Base-by-base conservation (phyloP, 2,329 filamentous ascomycete genomes). In the Scedosporium aurantiacum region DNA sequence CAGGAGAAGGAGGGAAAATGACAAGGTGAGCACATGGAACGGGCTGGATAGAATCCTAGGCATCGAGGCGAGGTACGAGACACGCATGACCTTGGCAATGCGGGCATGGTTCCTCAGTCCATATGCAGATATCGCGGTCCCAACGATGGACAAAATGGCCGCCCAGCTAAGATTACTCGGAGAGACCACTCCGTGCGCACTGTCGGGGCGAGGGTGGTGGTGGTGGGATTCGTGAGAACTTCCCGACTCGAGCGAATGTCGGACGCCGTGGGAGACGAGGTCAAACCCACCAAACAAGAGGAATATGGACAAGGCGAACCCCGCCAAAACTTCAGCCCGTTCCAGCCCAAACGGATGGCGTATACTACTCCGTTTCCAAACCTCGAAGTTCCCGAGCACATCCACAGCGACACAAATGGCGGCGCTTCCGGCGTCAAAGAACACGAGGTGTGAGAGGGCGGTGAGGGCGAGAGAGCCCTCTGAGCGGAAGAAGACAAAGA, bases 201-300 rank as follows among this genome's bases (percentile, higher is more conserved):
- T 18, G 3, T 80, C 78, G 67, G 89, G 86, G 68, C 96, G 91
- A 23, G 90, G 80, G 60, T 86, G 52, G 14, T 28, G 5, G 28
- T 43, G 18, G 23, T 56, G 45, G 5, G 43, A 2, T n/a, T 28
- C 32, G 47, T 62, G 57, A 6, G 18, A 54, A 28, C 58, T 86
- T 21, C 84, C 69, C 14, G 74, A 72, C 73, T 97, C 93, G 10
- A 99, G 83, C n/a, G 91, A 83, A 73, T 99, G 93, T 71, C 96
- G 94, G 16, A 96, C 79, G 63, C 91, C 93, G 72, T 99, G 94
- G 47, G 90, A 96, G 64, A 99, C 88, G 57, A 99, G 84, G 68
- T 99, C 94, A 68, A 97, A 88, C 21, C 93, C 93, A 79, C 96
- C 96, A 74, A 99, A 99, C n/a, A 96, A 83, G 12, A 99, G 83